phyloP scores from a whole-genome alignment of 805 yeast species.

The Peterozyma xylosa region DNA sequence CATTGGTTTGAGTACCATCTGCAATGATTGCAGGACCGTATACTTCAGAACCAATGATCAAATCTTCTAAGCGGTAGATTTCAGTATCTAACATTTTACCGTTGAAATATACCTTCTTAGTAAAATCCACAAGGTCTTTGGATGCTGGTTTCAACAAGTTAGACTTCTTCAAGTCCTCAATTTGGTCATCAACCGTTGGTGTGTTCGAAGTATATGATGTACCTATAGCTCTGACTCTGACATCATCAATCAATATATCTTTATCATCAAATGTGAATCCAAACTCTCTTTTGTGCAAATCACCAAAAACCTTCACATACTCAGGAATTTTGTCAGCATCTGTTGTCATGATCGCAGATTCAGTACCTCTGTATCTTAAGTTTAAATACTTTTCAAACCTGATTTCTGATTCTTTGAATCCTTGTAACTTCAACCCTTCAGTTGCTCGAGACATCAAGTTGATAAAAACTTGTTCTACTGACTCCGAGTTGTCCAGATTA shows the following conservation, averaged over 20 bases:
- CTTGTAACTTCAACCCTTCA: conserved; percentile 39
- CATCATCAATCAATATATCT: conserved; percentile 60
- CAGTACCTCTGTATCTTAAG: conserved; percentile 84
- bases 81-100: conserved; percentile 41
- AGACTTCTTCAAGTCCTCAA: conserved; percentile 24
- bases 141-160: conserved; percentile 16
- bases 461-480: conserved; percentile 37
- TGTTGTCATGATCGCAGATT: conserved; percentile 63
- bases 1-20: conserved; percentile 76
- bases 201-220: conserved; percentile 36
- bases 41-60: conserved; percentile 44
- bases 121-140: conserved; percentile 21
- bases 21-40: conserved; percentile 72
- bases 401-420: conserved; percentile 38
- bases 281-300: conserved; percentile 60
- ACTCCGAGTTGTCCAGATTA: conserved; percentile 19
- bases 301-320: conserved; percentile 32
- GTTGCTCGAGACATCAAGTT: conserved; percentile 35
- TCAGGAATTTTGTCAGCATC: conserved; percentile 15
- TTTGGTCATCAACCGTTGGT: conserved; percentile 44
- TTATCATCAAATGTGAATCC: conserved; percentile 58
- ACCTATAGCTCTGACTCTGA: conserved; percentile 71
- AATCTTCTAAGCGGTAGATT: conserved; percentile 45
- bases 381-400: conserved; percentile 61
- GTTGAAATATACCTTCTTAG: conserved; percentile 51